phyloP scores from a whole-genome alignment of 805 yeast genomes.

The Candida dajiaensis region DNA sequence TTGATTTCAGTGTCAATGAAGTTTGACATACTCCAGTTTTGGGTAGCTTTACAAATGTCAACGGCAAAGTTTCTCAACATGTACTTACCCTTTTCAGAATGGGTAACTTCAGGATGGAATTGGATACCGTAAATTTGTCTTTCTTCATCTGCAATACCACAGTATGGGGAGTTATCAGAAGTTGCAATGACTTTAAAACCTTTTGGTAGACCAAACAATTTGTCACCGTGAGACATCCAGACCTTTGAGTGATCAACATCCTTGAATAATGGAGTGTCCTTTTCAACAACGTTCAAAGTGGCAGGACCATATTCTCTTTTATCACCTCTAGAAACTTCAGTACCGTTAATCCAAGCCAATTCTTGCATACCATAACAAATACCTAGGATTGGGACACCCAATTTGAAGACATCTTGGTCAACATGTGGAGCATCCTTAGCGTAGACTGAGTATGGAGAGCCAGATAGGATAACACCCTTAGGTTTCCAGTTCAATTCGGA shows the following conservation, averaged over 20 bases:
- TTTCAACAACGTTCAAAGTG: constrained; percentile 68
- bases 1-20: constrained; percentile 94
- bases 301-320: constrained; percentile 99
- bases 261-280: constrained; percentile 64
- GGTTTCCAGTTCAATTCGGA: constrained; percentile 90
- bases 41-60: constrained; percentile 75
- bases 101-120: constrained; percentile 99
- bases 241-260: constrained; percentile 93
- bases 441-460: constrained; percentile 97
- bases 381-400: constrained; percentile 91
- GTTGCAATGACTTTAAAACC: constrained; percentile 88
- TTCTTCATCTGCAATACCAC: constrained; percentile 77
- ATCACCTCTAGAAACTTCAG: constrained; percentile 87
- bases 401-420: constrained; percentile 86
- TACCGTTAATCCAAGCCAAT: constrained; percentile 95
- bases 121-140: constrained; percentile 88
- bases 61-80: constrained; percentile 91
- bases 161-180: constrained; percentile 91
- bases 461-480: constrained; percentile 91
- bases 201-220: constrained; percentile 81
- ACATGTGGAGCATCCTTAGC: constrained; percentile 96
- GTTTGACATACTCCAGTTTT: constrained; percentile 98
- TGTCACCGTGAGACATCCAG: constrained; percentile 99
- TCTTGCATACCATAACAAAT: constrained; percentile 99
- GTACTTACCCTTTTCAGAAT: constrained; percentile 84